phyloP scores from a whole-genome alignment of 2,329 filamentous ascomycete species.

The Teratosphaeria viscida region DNA sequence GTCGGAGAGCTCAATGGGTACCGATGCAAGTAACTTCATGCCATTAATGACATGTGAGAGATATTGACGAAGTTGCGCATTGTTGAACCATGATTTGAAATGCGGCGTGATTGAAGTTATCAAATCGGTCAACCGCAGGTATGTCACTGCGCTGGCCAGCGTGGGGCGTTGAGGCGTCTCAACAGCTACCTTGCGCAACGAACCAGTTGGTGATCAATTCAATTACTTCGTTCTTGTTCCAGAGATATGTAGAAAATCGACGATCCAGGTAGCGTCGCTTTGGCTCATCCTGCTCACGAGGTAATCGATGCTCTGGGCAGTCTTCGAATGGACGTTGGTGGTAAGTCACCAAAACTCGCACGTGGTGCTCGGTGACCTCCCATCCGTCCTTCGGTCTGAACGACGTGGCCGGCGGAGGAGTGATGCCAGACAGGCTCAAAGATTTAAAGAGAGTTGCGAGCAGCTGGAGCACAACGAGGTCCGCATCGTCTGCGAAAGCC shows the following conservation, averaged over 20 bases:
- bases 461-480: conserved; percentile 33
- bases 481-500: conserved; percentile 29
- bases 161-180: neutral
- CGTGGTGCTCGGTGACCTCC: neutral
- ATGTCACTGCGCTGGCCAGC: neutral
- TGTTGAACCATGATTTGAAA: neutral
- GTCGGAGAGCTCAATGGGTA: neutral
- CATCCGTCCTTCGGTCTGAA: conserved; percentile 6
- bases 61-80: neutral
- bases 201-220: conserved; percentile 6
- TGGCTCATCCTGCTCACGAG: neutral
- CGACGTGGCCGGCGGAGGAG: conserved; percentile 28
- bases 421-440: conserved; percentile 24
- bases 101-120: neutral
- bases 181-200: neutral
- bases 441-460: conserved; percentile 32
- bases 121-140: neutral
- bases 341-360: neutral
- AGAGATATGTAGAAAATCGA: neutral
- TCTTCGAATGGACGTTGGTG: neutral
- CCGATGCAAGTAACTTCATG: neutral
- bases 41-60: neutral
- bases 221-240: neutral
- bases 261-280: neutral
- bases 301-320: neutral